Evolutionary conservation across 768 basidiomycete species (phyloP).

Genomic region (Pleurotus citrinopileatus): DNA sequence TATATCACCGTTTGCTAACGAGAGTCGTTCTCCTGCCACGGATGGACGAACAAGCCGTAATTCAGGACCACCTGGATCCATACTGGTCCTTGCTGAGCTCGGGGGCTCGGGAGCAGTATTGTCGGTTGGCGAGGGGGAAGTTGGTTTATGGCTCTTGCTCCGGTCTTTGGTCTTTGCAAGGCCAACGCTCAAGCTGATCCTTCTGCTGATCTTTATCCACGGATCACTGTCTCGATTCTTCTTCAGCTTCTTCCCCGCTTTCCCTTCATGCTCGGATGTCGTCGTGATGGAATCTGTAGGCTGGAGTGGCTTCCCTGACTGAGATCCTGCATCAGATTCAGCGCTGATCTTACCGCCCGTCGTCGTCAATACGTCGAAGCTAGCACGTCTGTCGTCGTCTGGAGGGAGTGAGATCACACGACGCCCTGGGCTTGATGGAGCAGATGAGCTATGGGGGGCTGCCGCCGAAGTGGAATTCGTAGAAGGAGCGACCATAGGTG

Average conservation of each 20-base stretch:
- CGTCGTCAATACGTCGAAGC: not conserved
- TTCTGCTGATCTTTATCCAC: constrained; percentile 65
- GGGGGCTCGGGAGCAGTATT: not conserved
- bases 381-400: constrained; percentile 21
- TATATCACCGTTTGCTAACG: constrained; percentile 5
- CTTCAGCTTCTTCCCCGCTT: constrained; percentile 26
- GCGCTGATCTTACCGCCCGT: not conserved
- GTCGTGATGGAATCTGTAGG: not conserved
- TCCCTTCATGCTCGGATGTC: constrained; percentile 24
- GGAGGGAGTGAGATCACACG: not conserved
- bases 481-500: constrained; percentile 16
- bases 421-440: constrained; percentile 39
- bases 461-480: constrained; percentile 16
- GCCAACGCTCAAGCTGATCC: constrained; percentile 60
- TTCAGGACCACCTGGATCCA: not conserved
- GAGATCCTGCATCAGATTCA: not conserved
- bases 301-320: not conserved
- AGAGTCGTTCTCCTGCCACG: constrained; percentile 9
- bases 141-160: constrained; percentile 18
- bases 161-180: constrained; percentile 37
- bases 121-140: not conserved
- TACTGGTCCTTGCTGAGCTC: not conserved
- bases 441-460: constrained; percentile 54
- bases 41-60: not conserved
- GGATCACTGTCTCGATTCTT: constrained; percentile 34